Conservation (phyloP, 179 eudicot genomes). For the Gypsophila paniculata region DNA sequence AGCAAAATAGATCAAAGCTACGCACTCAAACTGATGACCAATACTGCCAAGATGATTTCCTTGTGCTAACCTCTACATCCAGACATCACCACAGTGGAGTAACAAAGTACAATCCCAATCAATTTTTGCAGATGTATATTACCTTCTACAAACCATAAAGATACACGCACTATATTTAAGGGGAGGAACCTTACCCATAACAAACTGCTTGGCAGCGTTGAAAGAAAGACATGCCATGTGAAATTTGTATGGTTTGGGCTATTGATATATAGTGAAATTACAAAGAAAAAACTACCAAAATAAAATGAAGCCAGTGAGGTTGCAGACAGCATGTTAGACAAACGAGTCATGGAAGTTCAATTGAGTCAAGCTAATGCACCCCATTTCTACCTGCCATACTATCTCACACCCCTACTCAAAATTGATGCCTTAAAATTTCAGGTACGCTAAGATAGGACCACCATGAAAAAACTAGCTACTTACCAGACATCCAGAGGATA, state of each 20-base stretch:
- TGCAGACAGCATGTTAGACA: background rate
- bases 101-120: background rate
- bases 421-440: background rate
- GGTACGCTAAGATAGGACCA: background rate
- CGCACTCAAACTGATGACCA: background rate
- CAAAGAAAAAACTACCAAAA: background rate
- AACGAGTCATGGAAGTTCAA: background rate
- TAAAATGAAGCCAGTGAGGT: constrained; percentile 2
- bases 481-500: constrained; percentile 1
- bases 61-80: background rate
- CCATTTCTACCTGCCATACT: background rate
- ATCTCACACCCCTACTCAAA: background rate
- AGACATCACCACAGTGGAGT: background rate
- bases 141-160: constrained; percentile 1
- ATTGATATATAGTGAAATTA: background rate
- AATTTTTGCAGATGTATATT: background rate
- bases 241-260: background rate
- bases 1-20: constrained; percentile 7
- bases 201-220: background rate
- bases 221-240: background rate
- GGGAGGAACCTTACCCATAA: background rate
- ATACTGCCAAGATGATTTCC: constrained; percentile 4
- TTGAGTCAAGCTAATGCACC: background rate
- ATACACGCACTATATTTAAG: background rate
- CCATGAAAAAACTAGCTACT: background rate